Conservation (phyloP, 306 rosid species). For the Trichosanthes truncata region DNA sequence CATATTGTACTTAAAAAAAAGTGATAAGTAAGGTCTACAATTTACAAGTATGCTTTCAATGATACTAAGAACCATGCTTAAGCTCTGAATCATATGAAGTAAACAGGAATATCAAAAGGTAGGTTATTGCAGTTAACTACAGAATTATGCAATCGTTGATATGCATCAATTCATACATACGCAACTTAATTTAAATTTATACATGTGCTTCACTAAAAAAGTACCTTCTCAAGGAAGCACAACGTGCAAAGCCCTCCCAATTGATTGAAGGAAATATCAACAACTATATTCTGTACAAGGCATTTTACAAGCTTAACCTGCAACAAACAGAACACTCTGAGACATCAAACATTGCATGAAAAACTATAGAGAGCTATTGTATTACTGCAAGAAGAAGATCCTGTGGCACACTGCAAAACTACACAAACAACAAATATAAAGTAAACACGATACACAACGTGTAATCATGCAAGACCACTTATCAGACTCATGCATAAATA, state of each 20-base stretch:
- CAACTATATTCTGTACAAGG: conserved; percentile 67
- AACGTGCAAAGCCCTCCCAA: conserved; percentile 84
- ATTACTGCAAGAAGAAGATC: not conserved
- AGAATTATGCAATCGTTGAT: not conserved
- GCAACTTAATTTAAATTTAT: not conserved
- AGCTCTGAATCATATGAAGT: not conserved
- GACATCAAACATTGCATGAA: not conserved
- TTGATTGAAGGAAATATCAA: conserved; percentile 91
- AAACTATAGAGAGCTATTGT: not conserved
- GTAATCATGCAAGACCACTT: not conserved
- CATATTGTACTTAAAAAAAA: no score
- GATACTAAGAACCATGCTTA: not conserved
- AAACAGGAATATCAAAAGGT: not conserved
- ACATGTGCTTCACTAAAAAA: not conserved
- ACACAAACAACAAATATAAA: not conserved
- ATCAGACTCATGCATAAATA: not conserved
- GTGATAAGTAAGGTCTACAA: not conserved
- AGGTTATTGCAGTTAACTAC: not conserved
- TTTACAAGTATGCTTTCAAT: not conserved
- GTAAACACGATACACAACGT: not conserved
- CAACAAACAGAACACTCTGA: conserved; percentile 26
- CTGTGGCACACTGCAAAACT: not conserved
- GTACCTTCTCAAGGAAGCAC: conserved; percentile 88
- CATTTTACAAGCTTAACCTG: conserved; percentile 96
- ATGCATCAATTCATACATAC: not conserved